These are phyloP conservation scores for Cladosporium sphaerospermum DNA, from an alignment of 2,329 filamentous ascomycete species.

Conservation along the genomic window DNA sequence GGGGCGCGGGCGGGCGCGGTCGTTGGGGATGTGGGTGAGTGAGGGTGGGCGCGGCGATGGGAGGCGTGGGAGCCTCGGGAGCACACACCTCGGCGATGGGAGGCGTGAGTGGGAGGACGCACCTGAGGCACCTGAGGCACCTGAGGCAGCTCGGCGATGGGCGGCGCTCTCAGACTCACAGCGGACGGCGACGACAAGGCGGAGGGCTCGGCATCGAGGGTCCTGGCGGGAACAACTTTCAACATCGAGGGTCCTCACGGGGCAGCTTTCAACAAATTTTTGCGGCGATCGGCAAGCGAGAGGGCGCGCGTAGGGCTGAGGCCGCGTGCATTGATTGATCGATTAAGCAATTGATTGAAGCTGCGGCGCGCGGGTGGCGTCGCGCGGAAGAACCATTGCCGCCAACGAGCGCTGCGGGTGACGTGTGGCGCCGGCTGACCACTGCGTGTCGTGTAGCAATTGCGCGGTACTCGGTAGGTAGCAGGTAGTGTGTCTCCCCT, in stretches of 20 bases:
- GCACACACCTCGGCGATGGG: not conserved
- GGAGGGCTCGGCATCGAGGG: no score
- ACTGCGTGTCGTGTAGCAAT: not conserved
- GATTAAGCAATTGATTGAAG: not conserved
- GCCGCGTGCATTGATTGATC: not conserved
- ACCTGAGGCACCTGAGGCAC: not conserved
- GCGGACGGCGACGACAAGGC: no score
- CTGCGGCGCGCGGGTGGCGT: not conserved
- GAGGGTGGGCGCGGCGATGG: not conserved
- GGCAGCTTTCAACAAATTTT: not conserved
- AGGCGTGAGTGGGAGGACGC: no score
- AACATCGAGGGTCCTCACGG: no score
- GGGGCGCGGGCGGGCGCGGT: not conserved
- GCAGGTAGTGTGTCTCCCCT: not conserved
- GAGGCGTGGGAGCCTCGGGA: not conserved
- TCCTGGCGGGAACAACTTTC: no score
- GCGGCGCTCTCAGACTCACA: no score
- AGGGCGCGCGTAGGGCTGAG: conserved; percentile 1
- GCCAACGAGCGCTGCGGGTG: not conserved
- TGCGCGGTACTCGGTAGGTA: not conserved
- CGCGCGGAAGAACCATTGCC: not conserved
- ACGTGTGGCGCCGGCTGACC: not conserved
- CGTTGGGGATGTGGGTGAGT: not conserved
- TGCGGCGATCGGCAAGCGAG: not conserved
- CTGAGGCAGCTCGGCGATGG: not conserved